phyloP scores from a whole-genome alignment of 2,329 filamentous ascomycete genomes.

The Fusarium tanahbumbuense region DNA sequence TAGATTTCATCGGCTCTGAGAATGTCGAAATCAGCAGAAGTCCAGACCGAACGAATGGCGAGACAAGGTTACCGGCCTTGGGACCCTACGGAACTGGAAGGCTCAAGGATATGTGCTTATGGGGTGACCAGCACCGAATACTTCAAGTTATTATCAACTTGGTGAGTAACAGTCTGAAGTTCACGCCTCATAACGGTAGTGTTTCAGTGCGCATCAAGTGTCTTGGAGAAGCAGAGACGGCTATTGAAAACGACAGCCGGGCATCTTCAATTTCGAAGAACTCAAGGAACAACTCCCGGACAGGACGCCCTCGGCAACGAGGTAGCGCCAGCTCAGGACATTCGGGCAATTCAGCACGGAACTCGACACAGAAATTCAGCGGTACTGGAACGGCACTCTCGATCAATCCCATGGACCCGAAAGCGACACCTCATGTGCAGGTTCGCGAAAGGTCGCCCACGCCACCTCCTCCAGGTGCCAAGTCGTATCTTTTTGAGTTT shows the following conservation, averaged over 20 bases:
- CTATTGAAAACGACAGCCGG: conserved; percentile 59
- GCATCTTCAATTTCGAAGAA: conserved; percentile 64
- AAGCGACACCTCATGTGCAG: conserved; percentile 59
- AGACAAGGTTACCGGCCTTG: conserved; percentile 64
- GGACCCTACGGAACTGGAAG: conserved; percentile 74
- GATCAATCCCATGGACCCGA: conserved; percentile 72
- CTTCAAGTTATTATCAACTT: conserved; percentile 94
- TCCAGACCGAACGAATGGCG: conserved; percentile 49
- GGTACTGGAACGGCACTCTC: conserved; percentile 64
- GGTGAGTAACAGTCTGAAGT: conserved; percentile 92
- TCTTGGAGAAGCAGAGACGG: conserved; percentile 66
- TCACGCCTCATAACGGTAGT: conserved; percentile 80
- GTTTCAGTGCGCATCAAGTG: conserved; percentile 83
- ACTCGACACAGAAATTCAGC: conserved; percentile 41
- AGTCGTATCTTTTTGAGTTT: conserved; percentile 82
- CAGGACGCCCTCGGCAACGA: conserved; percentile 58
- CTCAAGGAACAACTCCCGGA: conserved; percentile 58
- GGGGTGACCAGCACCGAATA: conserved; percentile 93
- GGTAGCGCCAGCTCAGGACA: conserved; percentile 62
- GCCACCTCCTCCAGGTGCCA: conserved; percentile 70
- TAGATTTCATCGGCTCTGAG: conserved; percentile 70
- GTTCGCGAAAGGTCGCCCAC: conserved; percentile 68
- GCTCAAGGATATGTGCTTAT: conserved; percentile 86
- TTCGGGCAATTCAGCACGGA: conserved; percentile 59
- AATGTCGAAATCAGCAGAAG: conserved; percentile 44